Evolutionary conservation across 306 rosid genomes (phyloP), one percentile per base, ranked within the genome.

Genomic region (Pterocarpus santalinus): DNA sequence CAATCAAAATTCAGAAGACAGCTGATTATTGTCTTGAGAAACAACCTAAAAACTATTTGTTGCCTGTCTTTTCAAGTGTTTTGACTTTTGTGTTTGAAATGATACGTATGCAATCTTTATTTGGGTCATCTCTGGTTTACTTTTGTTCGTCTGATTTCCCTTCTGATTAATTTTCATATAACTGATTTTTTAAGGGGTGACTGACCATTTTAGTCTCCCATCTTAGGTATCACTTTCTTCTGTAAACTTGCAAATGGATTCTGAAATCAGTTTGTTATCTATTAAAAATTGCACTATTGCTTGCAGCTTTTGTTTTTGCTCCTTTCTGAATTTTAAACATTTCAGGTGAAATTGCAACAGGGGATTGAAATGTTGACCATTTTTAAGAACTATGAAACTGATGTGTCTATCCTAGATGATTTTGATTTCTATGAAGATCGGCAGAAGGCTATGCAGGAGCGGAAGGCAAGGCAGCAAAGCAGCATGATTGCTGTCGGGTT

Each of bases 391-490:
- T 87, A 88, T 79, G 95, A 91, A 83, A 88, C 92, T 14, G 94
- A 89, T 32, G 80, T 83, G 81, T 93, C 97, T 17, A 93, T 93
- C 77, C 84, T 93, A 56, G 95, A 93, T 77, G 97, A 93, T 86
- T 93, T 93, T 77, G 95, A 89, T 44, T 93, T 87, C 83, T 93
- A 91, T 38, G 97, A 93, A 87, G 92, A 93, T 68, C 85, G 97
- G 68, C 95, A 93, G 87, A 93, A 91, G 84, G 91, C 85, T 41
- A 93, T 93, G 97, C 92, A 93, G 81, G 95, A 91, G 56, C 84
- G 94, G 56, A 93, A 93, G 89, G 89, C 88, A 39, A 81, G 89
- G 73, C 97, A 89, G 83, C 95, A 93, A 79, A 86, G 79, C 77
- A 85, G 82, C 79, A 78, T 87, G 77, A 55, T 88, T 76, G 67